phyloP scores from a whole-genome alignment of 768 basidiomycete genomes.

The Russula sp. region DNA sequence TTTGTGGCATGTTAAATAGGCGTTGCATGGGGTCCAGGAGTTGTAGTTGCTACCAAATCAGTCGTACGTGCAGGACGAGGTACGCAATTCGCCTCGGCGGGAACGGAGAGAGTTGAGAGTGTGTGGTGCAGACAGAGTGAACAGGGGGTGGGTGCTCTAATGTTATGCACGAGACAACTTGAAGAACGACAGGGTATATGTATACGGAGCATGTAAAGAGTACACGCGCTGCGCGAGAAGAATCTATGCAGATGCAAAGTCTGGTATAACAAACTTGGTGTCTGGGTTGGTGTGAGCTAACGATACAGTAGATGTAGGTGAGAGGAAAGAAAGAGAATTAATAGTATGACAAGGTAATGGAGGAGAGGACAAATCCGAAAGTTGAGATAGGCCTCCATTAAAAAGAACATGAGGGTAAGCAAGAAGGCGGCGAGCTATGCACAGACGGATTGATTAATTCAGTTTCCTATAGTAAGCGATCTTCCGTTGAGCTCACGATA shows the following conservation, averaged over 20 bases:
- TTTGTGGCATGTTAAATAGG: no score
- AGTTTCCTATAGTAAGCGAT: slow-evolving; percentile 13
- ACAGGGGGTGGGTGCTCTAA: not conserved
- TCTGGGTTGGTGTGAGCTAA: slow-evolving; percentile 8
- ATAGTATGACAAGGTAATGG: not conserved
- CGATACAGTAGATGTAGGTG: slow-evolving; percentile 15
- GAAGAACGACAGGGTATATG: not conserved
- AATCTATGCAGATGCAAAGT: not conserved
- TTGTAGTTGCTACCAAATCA: not conserved
- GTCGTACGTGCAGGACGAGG: not conserved
- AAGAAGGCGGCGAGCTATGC: not conserved
- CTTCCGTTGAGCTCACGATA: slow-evolving; percentile 18
- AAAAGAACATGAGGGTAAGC: not conserved
- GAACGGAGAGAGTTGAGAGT: not conserved
- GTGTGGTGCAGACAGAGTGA: not conserved
- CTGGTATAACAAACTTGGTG: slow-evolving; percentile 9
- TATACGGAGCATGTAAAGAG: not conserved
- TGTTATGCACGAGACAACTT: slow-evolving; percentile 2
- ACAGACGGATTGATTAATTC: not conserved
- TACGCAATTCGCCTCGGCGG: not conserved
- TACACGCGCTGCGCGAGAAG: slow-evolving; percentile 9
- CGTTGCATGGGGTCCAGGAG: no score
- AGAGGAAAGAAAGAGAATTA: not conserved
- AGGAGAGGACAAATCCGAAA: not conserved
- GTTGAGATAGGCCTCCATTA: not conserved